Evolutionary conservation across 352 stramenopile genomes (phyloP), one percentile per base, ranked within the genome.

Genomic region (Thraustotheca clavata): DNA sequence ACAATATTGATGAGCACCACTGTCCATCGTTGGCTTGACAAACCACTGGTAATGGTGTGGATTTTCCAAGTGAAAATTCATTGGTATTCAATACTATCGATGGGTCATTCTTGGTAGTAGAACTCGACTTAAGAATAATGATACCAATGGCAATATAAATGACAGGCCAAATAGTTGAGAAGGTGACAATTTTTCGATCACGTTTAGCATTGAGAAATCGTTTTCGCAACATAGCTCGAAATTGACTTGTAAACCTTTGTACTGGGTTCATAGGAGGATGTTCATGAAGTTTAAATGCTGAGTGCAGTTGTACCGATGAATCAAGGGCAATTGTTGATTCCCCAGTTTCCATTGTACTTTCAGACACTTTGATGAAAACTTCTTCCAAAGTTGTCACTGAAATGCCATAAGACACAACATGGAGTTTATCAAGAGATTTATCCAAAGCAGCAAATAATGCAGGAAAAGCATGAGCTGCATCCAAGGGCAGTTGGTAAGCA

Each of bases 301-400:
- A 39, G 8, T 76, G 50, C 26, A 59, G 32, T 69, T 72, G 50
- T 11, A 62, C 71, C 6, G 49, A 72, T 3, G 76, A 59, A 27
- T 71, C 73, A 31, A 35, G 26, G 38, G 18, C 24, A 29, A 7
- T 8, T 54, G 59, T 43, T 69, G 67, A 36, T 76, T 76, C 8
- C 40, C 63, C n/a, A 85, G 70, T 16, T 73, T 89, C 65, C 83
- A 76, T 20, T 12, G 69, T 69, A 7, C 35, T 22, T 48, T 91
- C 82, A 0, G 86, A 86, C 6, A 95, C 83, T 59, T 94, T 95
- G 70, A 96, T 87, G 71, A 96, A 96, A 9, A 96, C 87, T 69
- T 95, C 84, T 54, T 96, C 87, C 27, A 96, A 59, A 9, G 86
- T 94, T 18, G 87, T 95, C 26, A 99, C 96, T 34, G 89, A 96